Conservation (phyloP, 768 basidiomycete species). For the Boletus reticulatus region DNA sequence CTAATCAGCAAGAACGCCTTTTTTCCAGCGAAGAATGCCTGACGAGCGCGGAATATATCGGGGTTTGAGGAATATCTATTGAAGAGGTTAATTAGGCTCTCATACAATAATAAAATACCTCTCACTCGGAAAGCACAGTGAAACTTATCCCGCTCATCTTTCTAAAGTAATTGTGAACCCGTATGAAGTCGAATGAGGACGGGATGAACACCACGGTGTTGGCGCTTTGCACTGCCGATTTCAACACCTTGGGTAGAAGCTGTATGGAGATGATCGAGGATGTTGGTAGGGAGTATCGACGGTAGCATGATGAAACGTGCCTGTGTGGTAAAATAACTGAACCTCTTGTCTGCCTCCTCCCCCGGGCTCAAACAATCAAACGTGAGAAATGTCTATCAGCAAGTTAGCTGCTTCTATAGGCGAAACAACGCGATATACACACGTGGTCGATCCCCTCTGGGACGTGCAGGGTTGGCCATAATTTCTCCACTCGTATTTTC, state of each 20-base stretch:
- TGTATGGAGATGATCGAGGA: slow-evolving; percentile 26
- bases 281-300: not conserved
- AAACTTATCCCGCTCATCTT: slow-evolving; percentile 71
- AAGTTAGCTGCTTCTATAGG: not conserved
- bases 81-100: not conserved
- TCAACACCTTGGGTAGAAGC: slow-evolving; percentile 79
- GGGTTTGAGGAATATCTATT: slow-evolving; percentile 86
- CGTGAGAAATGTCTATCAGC: slow-evolving; percentile 58
- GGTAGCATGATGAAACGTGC: slow-evolving; percentile 35
- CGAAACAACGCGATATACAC: slow-evolving; percentile 17
- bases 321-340: slow-evolving; percentile 84
- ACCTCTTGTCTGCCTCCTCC: slow-evolving; percentile 85
- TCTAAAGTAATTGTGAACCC: slow-evolving; percentile 82
- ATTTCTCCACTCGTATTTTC: slow-evolving; percentile 66
- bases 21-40: slow-evolving; percentile 87
- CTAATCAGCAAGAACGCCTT: slow-evolving; percentile 87
- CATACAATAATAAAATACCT: not conserved
- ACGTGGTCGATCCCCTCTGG: slow-evolving; percentile 85
- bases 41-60: slow-evolving; percentile 91
- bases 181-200: slow-evolving; percentile 95
- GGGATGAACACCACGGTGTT: slow-evolving; percentile 90
- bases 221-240: slow-evolving; percentile 90
- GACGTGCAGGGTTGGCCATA: slow-evolving; percentile 73
- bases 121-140: slow-evolving; percentile 87
- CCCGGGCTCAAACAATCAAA: slow-evolving; percentile 71